Evolutionary conservation across 306 rosid species (phyloP).

Genomic region (Morella rubra): DNA sequence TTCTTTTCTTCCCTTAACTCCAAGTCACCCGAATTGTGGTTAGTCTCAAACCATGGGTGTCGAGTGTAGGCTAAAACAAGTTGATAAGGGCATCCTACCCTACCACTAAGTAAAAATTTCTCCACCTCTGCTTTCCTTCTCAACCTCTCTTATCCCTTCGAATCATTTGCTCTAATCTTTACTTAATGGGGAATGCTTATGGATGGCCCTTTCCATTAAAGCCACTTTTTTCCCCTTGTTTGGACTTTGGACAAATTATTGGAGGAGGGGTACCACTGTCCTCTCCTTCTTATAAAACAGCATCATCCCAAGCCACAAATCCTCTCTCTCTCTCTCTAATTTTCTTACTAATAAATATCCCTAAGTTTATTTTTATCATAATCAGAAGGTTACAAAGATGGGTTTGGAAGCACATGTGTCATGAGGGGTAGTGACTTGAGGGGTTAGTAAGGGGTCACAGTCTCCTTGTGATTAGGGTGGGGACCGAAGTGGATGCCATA

Average conservation of each 20-base stretch:
- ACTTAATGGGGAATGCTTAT: slow-evolving; percentile 75
- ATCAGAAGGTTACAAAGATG: slow-evolving; percentile 17
- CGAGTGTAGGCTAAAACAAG: slow-evolving; percentile 37
- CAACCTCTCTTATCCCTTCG: slow-evolving; percentile 61
- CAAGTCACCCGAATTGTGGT: slow-evolving; percentile 6
- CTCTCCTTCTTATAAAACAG: not conserved
- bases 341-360: not conserved
- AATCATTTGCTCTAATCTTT: slow-evolving; percentile 72
- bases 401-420: slow-evolving; percentile 12
- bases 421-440: slow-evolving; percentile 20
- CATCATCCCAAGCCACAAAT: slow-evolving; percentile 4
- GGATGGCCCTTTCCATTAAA: slow-evolving; percentile 74
- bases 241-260: slow-evolving; percentile 35
- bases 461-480: slow-evolving; percentile 18
- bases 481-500: slow-evolving; percentile 14
- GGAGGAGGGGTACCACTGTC: slow-evolving; percentile 29
- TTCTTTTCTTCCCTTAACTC: not conserved
- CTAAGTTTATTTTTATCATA: not conserved
- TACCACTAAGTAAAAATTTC: slow-evolving; percentile 57
- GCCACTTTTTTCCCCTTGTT: slow-evolving; percentile 40
- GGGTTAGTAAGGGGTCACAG: slow-evolving; percentile 32
- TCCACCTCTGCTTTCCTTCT: slow-evolving; percentile 54
- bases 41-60: slow-evolving; percentile 14
- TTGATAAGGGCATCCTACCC: slow-evolving; percentile 92
- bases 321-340: not conserved